phyloP scores from a whole-genome alignment of 495 filamentous ascomycete species.

The Trichoderma reesei region DNA sequence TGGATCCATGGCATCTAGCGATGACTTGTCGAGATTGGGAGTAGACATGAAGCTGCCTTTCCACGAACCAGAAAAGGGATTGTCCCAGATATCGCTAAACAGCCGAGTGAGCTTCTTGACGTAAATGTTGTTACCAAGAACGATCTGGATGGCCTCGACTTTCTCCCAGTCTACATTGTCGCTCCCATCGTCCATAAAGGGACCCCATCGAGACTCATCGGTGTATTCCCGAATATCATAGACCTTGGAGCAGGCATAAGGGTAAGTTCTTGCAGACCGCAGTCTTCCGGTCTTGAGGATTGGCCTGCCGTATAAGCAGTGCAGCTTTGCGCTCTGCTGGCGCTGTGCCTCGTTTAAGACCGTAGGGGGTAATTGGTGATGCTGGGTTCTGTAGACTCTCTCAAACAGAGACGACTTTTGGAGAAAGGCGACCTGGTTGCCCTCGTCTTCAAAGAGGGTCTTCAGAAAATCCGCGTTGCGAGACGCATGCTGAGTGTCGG shows the following conservation, averaged over 20 bases:
- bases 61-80: constrained; percentile 44
- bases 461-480: constrained; percentile 41
- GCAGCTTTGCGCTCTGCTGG: constrained; percentile 53
- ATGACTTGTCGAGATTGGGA: constrained; percentile 22
- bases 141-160: constrained; percentile 54
- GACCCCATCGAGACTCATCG: constrained; percentile 46
- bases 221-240: constrained; percentile 59
- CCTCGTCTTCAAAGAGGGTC: constrained; percentile 27
- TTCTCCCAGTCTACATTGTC: constrained; percentile 59
- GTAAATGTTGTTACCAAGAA: constrained; percentile 45
- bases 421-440: constrained; percentile 36
- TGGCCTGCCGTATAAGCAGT: constrained; percentile 49
- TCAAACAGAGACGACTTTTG: constrained; percentile 44
- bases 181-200: constrained; percentile 45
- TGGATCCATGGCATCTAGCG: constrained; percentile 43
- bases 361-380: background rate
- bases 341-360: constrained; percentile 21
- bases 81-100: constrained; percentile 39
- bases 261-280: constrained; percentile 29
- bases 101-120: constrained; percentile 31
- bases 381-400: constrained; percentile 21
- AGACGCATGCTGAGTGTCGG: constrained; percentile 24
- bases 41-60: constrained; percentile 33
- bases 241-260: constrained; percentile 49
- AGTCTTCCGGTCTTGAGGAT: constrained; percentile 22